Evolutionary conservation across 768 basidiomycete genomes (phyloP).

Genomic region (Lepiota venenata): DNA sequence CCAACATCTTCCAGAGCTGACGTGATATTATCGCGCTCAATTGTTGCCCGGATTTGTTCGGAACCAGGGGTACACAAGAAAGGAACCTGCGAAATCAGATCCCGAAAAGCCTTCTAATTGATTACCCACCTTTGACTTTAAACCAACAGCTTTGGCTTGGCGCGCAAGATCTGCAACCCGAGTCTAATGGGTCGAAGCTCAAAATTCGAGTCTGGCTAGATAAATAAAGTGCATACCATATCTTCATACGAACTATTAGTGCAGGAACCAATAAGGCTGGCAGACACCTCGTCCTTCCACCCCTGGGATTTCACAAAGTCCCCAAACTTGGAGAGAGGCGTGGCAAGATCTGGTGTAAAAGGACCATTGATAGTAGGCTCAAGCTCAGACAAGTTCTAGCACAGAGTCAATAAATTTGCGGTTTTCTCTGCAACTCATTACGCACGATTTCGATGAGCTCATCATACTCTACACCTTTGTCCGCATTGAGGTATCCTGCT

Average conservation of each 20-base stretch:
- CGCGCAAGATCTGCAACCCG: conserved; percentile 87
- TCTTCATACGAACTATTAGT: conserved; percentile 99
- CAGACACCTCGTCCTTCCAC: conserved; percentile 93
- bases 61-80: conserved; percentile 90
- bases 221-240: conserved; percentile 50
- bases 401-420: conserved; percentile 6
- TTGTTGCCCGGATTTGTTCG: conserved; percentile 96
- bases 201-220: conserved; percentile 11
- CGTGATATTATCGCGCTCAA: conserved; percentile 92
- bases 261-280: conserved; percentile 95
- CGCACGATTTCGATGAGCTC: conserved; percentile 90
- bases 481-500: conserved; percentile 76
- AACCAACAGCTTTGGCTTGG: conserved; percentile 83
- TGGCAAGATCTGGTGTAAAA: conserved; percentile 95
- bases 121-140: conserved; percentile 60
- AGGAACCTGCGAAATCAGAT: conserved; percentile 49
- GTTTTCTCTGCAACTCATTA: conserved; percentile 1
- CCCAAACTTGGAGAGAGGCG: conserved; percentile 88
- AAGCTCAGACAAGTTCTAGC: conserved; percentile 79
- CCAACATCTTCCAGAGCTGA: conserved; percentile 81
- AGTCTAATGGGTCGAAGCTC: conserved; percentile 47
- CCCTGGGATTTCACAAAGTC: conserved; percentile 76
- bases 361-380: conserved; percentile 96
- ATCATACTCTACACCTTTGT: conserved; percentile 90
- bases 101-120: conserved; percentile 7